A percentile compares a stretch with the other conserved stretches of the same genome.
Evolutionary conservation across 768 basidiomycete species (phyloP).

Genomic region (Rhodotorula kratochvilovae): DNA sequence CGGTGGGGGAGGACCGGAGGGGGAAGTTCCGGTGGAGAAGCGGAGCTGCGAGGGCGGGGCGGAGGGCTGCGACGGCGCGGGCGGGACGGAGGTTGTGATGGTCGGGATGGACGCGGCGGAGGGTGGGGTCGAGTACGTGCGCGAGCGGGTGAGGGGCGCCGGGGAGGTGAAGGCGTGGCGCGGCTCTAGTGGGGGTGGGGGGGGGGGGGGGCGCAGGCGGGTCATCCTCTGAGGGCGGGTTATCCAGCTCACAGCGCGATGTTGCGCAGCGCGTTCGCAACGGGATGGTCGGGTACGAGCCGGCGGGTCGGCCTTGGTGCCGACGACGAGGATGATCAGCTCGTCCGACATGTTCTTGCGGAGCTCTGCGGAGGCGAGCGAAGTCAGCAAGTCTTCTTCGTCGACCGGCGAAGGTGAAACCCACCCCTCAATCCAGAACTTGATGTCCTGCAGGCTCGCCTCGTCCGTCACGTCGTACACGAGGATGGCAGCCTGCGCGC

Average conservation of each 20-base stretch:
- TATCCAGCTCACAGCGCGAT: constrained; percentile 58
- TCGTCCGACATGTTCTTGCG: constrained; percentile 51
- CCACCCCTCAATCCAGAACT: constrained; percentile 81
- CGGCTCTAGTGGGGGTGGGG: background rate
- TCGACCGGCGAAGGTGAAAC: constrained; percentile 25
- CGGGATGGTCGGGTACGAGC: constrained; percentile 41
- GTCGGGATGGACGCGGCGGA: constrained; percentile 1
- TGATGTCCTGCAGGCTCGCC: constrained; percentile 80
- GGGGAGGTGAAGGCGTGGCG: background rate
- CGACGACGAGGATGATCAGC: constrained; percentile 89
- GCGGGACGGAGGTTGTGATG: constrained; percentile 7
- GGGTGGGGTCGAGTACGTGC: background rate
- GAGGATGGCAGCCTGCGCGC: constrained; percentile 86
- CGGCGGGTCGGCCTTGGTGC: constrained; percentile 60
- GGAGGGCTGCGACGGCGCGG: background rate
- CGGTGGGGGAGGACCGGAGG: background rate
- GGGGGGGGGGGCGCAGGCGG: background rate
- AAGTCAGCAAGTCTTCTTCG: background rate
- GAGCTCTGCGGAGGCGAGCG: constrained; percentile 43
- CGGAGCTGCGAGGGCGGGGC: background rate
- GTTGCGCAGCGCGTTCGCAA: constrained; percentile 75
- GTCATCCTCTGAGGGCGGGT: background rate
- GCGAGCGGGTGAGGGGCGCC: background rate
- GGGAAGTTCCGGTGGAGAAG: background rate
- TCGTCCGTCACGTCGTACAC: constrained; percentile 93